These are phyloP conservation scores for Lojkania enalia DNA, from an alignment of 2,329 filamentous ascomycete species.

Conservation along the genomic window DNA sequence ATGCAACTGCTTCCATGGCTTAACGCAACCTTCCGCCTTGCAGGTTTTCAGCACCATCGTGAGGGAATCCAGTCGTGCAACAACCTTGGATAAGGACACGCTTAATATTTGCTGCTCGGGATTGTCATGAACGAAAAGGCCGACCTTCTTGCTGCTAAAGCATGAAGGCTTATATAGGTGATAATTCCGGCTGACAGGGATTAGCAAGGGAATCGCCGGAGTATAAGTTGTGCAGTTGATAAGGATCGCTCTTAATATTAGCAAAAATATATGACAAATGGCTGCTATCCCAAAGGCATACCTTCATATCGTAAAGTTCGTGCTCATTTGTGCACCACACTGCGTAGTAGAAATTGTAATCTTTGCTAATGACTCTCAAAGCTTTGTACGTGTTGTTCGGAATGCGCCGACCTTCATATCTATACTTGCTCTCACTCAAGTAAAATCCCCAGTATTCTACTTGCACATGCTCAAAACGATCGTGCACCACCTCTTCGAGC, in stretches of 20 bases:
- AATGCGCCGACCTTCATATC: slow-evolving; percentile 6
- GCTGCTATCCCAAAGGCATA: too few relatives aligned
- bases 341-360: slow-evolving; percentile 66
- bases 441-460: slow-evolving; percentile 47
- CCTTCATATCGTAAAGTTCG: slow-evolving; percentile 68
- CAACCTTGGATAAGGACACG: slow-evolving; percentile 17
- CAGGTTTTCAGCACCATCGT: slow-evolving; percentile 65
- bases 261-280: too few relatives aligned
- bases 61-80: slow-evolving; percentile 55
- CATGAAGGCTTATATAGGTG: neutral
- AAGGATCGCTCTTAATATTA: slow-evolving; percentile 33
- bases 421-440: slow-evolving; percentile 23
- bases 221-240: slow-evolving; percentile 25
- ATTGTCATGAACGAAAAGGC: too few relatives aligned
- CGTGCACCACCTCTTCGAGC: slow-evolving; percentile 12
- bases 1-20: slow-evolving; percentile 62
- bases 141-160: too few relatives aligned
- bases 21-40: slow-evolving; percentile 56
- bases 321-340: slow-evolving; percentile 71
- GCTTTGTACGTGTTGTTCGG: slow-evolving; percentile 64
- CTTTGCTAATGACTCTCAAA: slow-evolving; percentile 56
- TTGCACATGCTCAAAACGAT: slow-evolving; percentile 42
- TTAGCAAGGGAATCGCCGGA: neutral
- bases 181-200: neutral
- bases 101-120: too few relatives aligned